Evolutionary conservation across 495 filamentous ascomycete genomes (phyloP).

Genomic region (Aspergillus sclerotioniger): DNA sequence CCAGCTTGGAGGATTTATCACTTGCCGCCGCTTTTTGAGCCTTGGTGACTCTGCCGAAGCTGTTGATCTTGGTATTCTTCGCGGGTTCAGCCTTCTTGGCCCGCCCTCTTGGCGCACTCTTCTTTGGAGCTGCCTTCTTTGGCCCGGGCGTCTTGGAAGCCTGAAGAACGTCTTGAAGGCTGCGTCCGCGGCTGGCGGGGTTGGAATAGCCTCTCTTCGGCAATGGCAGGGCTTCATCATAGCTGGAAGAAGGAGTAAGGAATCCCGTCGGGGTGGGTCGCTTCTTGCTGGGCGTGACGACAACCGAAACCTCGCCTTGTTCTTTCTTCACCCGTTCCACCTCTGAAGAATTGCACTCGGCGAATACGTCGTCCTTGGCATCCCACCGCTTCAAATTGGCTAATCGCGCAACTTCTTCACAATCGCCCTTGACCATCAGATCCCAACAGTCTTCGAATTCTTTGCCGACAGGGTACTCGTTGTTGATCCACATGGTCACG

Average conservation of each 20-base stretch:
- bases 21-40: conserved; percentile 17
- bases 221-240: conserved; percentile 28
- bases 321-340: conserved; percentile 38
- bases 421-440: conserved; percentile 79
- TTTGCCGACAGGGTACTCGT: conserved; percentile 74
- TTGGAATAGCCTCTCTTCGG: conserved; percentile 22
- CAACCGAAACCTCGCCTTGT: conserved; percentile 34
- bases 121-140: conserved; percentile 24
- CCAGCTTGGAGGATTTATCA: conserved; percentile 23
- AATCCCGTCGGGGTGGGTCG: conserved; percentile 45
- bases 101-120: conserved; percentile 20
- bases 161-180: conserved; percentile 32
- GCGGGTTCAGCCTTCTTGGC: conserved; percentile 24
- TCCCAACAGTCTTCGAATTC: conserved; percentile 94
- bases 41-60: conserved; percentile 43
- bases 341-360: conserved; percentile 41
- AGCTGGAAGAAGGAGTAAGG: conserved; percentile 61
- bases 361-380: conserved; percentile 51
- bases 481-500: conserved; percentile 93
- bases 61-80: conserved; percentile 37
- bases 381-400: conserved; percentile 76
- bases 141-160: conserved; percentile 24
- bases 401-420: conserved; percentile 79
- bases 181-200: conserved; percentile 31
- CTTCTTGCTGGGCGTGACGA: conserved; percentile 44